Conservation (phyloP, 2,329 filamentous ascomycete species). For the Calonectria henricotiae region DNA sequence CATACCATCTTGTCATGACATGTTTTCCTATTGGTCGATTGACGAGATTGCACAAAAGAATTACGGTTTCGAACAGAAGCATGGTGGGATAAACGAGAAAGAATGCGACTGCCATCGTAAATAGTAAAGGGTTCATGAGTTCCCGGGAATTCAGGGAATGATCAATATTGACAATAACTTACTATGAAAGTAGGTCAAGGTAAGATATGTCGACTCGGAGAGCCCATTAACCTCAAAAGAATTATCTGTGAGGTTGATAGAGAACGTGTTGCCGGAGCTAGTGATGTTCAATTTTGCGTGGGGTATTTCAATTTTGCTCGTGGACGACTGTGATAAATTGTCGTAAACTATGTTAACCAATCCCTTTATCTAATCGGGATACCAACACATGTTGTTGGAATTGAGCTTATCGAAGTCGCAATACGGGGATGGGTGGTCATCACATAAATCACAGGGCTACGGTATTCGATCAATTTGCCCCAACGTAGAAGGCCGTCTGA, state of each 20-base stretch:
- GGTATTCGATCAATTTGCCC: no score
- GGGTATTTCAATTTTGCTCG: not conserved
- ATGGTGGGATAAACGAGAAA: slow-evolving; percentile 9
- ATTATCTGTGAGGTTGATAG: not conserved
- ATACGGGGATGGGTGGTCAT: no score
- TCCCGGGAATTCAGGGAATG: no score
- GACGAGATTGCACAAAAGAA: not conserved
- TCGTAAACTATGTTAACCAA: not conserved
- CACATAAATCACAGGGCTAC: no score
- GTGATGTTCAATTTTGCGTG: not conserved
- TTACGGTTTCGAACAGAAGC: not conserved
- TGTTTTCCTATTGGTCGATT: not conserved
- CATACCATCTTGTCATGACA: slow-evolving; percentile 1
- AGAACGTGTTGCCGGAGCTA: not conserved
- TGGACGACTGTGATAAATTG: not conserved
- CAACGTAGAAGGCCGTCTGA: no score
- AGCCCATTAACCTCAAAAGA: slow-evolving; percentile 2
- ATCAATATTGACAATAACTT: not conserved
- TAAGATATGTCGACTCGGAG: slow-evolving; percentile 1
- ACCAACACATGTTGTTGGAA: slow-evolving; percentile 5
- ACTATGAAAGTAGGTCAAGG: slow-evolving; percentile 11
- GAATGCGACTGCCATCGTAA: slow-evolving; percentile 3
- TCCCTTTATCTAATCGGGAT: not conserved
- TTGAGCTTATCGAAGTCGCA: not conserved
- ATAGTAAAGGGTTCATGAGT: not conserved